These are phyloP conservation scores for Polygonum aviculare DNA, from an alignment of 148 eudicot species.

Conservation along the genomic window DNA sequence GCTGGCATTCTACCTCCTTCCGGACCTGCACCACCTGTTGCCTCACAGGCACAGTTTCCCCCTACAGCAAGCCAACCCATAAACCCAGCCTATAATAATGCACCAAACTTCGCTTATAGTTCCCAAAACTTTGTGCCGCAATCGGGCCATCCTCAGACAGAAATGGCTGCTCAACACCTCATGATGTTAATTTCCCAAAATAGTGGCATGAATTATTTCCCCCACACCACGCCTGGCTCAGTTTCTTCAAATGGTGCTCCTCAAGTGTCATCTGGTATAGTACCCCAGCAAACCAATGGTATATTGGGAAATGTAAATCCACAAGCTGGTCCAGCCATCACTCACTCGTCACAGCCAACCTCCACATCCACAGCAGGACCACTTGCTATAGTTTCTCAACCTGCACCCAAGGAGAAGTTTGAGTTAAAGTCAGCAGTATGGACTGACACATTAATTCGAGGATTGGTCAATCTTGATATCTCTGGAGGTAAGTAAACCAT, in stretches of 20 bases:
- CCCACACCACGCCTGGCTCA: slow-evolving; percentile 20
- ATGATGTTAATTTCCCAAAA: slow-evolving; percentile 24
- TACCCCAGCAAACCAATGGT: slow-evolving; percentile 21
- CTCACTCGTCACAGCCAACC: slow-evolving; percentile 28
- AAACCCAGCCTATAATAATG: slow-evolving; percentile 13
- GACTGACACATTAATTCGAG: slow-evolving; percentile 89
- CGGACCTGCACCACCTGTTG: slow-evolving; percentile 27
- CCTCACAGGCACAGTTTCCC: slow-evolving; percentile 17
- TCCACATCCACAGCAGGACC: slow-evolving; percentile 32
- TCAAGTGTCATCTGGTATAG: slow-evolving; percentile 21
- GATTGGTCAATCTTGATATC: slow-evolving; percentile 79
- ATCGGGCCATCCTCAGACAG: slow-evolving; percentile 23
- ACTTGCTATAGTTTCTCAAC: slow-evolving; percentile 51
- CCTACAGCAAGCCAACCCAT: slow-evolving; percentile 18
- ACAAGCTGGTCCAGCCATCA: slow-evolving; percentile 25
- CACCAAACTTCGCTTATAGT: background rate
- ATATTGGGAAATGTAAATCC: slow-evolving; percentile 18
- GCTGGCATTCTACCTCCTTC: slow-evolving; percentile 66
- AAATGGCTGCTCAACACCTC: slow-evolving; percentile 27
- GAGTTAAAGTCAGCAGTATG: slow-evolving; percentile 88
- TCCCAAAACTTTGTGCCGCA: slow-evolving; percentile 16
- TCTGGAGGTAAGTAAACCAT: slow-evolving; percentile 62
- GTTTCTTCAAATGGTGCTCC: slow-evolving; percentile 20
- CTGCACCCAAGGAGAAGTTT: slow-evolving; percentile 58
- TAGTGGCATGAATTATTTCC: slow-evolving; percentile 22